Base-by-base conservation (phyloP, 2,329 filamentous ascomycete genomes). In the Aureobasidium subglaciale region DNA sequence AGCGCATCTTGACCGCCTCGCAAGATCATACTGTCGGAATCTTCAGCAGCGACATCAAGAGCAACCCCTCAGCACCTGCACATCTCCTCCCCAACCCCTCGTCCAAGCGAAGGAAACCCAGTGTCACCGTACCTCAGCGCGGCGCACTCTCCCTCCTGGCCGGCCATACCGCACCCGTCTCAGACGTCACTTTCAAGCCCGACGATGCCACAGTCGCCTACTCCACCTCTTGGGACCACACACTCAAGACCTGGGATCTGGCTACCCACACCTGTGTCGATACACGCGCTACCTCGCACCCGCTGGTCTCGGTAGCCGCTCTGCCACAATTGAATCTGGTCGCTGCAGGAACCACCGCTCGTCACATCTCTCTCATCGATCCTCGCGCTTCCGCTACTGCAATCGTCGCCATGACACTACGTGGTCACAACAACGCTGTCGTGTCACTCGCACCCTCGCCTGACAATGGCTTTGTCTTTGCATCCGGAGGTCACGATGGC, bases 291-390 rank as follows among this genome's bases (percentile, higher is more conserved):
- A 93, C 90, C 0, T 84, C 88, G 56, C 88, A 96, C 70, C 84
- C 90, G 1, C 80, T 99, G 7, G 81, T 95, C 59, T 90, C 86
- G 27, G 78, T 96, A 6, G 80, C 84, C 60, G 85, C 90, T 5
- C 76, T 99, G 13, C 82, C 84, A 1, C 78, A 83, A 2, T 74
- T 85, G 25, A 73, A 79, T 66, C 73, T 86, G 61, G 71, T 87
- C 30, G 83, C 83, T 13, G 86, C 89, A 20, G 93, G 91, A 58
- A 95, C 89, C 2, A 86, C 86, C 15, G 88, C 89, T 20, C 81
- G 90, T 56, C 89, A 95, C 73, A 88, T 99, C 67, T 92, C 90
- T 0, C 80, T 99, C n/a, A 82, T 97, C 62, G 93, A 99, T 70
- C 92, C 92, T 3, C 84, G 93, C 53, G 86, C 83, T 27, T 87